These are phyloP conservation scores for Eucalyptus dawsonii DNA, from an alignment of 345 rosid genomes.

Conservation along the genomic window DNA sequence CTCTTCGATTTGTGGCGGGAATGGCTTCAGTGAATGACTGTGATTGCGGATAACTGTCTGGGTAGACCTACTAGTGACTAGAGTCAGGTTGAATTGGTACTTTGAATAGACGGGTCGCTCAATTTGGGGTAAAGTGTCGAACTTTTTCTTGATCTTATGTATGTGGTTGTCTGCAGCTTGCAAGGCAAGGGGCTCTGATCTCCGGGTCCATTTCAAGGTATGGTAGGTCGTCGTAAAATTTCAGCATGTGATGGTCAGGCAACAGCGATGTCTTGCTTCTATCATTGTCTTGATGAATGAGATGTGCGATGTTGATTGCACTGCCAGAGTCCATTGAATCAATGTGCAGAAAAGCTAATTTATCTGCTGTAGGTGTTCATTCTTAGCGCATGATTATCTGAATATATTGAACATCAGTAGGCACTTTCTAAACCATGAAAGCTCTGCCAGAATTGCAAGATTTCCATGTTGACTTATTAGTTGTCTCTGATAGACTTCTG, in stretches of 20 bases:
- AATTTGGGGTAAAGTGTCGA: not conserved
- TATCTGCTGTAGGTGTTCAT: not conserved
- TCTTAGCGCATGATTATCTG: not conserved
- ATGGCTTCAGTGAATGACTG: not conserved
- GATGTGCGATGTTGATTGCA: not conserved
- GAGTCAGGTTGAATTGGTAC: not conserved
- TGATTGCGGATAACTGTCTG: not conserved
- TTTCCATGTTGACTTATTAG: not conserved
- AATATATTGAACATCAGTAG: not conserved
- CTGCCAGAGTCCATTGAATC: not conserved
- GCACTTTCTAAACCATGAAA: not conserved
- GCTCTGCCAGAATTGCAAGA: not conserved
- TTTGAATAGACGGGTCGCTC: not conserved
- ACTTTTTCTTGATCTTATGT: not conserved
- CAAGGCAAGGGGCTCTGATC: slow-evolving; percentile 74
- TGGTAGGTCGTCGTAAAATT: not conserved
- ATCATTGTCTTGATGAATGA: not conserved
- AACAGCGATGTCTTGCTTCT: not conserved
- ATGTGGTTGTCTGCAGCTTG: slow-evolving; percentile 28
- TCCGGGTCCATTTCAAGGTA: slow-evolving; percentile 79
- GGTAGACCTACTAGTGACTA: not conserved
- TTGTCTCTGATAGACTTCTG: not conserved
- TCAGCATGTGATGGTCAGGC: not conserved
- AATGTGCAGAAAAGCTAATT: not conserved
- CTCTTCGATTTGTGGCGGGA: not conserved